A percentile compares a stretch with the other conserved stretches of the same genome.
Evolutionary conservation across 2,329 filamentous ascomycete species (phyloP).

Genomic region (Cladophialophora psammophila): DNA sequence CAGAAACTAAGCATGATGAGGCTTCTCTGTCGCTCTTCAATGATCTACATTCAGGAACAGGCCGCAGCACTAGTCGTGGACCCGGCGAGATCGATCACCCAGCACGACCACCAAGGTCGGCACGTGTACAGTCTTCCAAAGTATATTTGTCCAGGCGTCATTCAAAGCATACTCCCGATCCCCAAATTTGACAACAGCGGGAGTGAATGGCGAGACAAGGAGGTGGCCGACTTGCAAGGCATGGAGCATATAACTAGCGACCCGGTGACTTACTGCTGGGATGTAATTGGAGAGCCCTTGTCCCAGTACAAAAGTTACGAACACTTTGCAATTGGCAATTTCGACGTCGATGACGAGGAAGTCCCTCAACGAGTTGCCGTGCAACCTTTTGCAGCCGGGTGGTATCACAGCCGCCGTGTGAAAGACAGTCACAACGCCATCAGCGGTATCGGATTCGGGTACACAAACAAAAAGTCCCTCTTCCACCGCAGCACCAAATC

Average conservation of each 20-base stretch:
- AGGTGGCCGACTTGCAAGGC: constrained; percentile 10
- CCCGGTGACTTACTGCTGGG: constrained; percentile 16
- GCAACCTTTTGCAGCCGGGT: constrained; percentile 1
- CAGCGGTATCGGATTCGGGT: constrained; percentile 10
- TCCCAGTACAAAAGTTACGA: constrained; percentile 16
- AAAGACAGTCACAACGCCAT: constrained; percentile 19
- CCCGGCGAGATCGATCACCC: constrained; percentile 12
- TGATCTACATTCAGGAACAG: constrained; percentile 24
- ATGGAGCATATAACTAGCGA: constrained; percentile 3
- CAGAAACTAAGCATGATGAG: constrained; percentile 22
- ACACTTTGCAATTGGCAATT: constrained; percentile 18
- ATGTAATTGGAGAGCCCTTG: constrained; percentile 16
- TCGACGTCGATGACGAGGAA: constrained; percentile 17
- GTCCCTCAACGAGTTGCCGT: constrained; percentile 15
- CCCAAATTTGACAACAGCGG: constrained; percentile 9
- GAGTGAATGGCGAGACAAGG: constrained; percentile 12
- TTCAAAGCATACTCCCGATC: constrained; percentile 17
- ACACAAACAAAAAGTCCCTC: constrained; percentile 1
- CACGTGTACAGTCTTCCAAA: constrained; percentile 15
- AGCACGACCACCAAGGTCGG: background rate
- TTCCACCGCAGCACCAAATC: constrained; percentile 3
- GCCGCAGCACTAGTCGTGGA: constrained; percentile 14
- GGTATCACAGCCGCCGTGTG: constrained; percentile 3
- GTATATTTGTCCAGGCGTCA: constrained; percentile 17
- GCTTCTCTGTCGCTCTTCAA: constrained; percentile 18